Evolutionary conservation across 192 early-diverging fungal genomes (phyloP), one percentile per base, ranked within the genome.

Genomic region (Dimargaris verticillata): DNA sequence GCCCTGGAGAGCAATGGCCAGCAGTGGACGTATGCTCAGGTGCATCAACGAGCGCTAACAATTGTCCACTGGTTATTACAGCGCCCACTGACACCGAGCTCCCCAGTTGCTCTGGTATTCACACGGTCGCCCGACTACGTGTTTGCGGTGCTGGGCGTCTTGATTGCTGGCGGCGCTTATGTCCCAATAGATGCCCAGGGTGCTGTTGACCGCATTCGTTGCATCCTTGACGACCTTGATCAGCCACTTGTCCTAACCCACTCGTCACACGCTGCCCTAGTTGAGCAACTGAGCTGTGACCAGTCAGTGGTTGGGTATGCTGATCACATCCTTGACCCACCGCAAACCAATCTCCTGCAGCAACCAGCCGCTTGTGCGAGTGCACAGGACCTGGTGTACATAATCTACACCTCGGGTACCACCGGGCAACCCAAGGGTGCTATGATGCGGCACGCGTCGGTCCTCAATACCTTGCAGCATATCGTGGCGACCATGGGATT

Each of bases 321-420:
- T 12, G 44, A 12, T 12, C 17, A 9, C 11, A 45, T 45, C 9
- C 9, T 9, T 45, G 44, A 17, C 44, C 17, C 44, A 9, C 17
- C 44, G 11, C 44, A 9, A 9, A 12, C 44, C 44, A 17, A 17
- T 45, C 17, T 12, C 44, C 44, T 17, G 10, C 44, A 45, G 44
- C 44, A 45, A 45, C 44, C 17, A 45, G 10, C 44, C 44, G 11
- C 44, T 17, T 45, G 44, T n/a, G 44, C 44, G 15, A 45, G 15
- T 9, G 15, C 44, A 45, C 7, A 45, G 44, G 44, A 7, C 44
- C 10, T 45, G 44, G 7, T 9, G 10, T 25, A 52, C 25, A 52
- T 52, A 5, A n/a, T 52, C 25, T 52, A 52, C 51, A 52, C 51
- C 2, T 52, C 51, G 25, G 51, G 51, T 20, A 52, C 51, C 51